phyloP scores from a whole-genome alignment of 768 basidiomycete genomes.

The Tylopilus subfusipes region DNA sequence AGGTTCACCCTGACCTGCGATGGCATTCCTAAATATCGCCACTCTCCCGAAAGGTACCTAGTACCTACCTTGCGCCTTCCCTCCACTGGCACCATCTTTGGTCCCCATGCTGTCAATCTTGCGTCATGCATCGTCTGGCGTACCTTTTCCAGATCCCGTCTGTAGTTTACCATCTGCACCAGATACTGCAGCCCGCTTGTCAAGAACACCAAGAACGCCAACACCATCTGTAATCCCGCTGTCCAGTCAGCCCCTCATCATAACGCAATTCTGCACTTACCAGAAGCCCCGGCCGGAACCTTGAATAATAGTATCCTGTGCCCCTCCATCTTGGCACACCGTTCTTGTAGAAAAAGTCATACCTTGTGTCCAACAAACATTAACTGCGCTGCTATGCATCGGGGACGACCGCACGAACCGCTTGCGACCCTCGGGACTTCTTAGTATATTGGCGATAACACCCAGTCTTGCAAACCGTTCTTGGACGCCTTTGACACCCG shows the following conservation, averaged over 20 bases:
- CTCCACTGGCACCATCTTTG: conserved; percentile 59
- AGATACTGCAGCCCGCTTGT: conserved; percentile 82
- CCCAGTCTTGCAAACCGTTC: conserved; percentile 93
- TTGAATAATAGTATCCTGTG: conserved; percentile 93
- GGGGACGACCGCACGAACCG: conserved; percentile 46
- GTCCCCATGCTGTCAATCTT: conserved; percentile 77
- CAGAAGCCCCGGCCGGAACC: conserved; percentile 90
- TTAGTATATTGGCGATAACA: conserved; percentile 77
- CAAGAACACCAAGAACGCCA: conserved; percentile 70
- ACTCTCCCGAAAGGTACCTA: conserved; percentile 26
- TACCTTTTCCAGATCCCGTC: conserved; percentile 66
- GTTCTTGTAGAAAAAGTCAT: conserved; percentile 95
- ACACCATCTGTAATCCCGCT: conserved; percentile 53
- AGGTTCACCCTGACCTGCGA: conserved; percentile 69
- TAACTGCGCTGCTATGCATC: background rate
- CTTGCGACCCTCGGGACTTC: conserved; percentile 70
- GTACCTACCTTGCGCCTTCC: conserved; percentile 64
- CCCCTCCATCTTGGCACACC: conserved; percentile 97
- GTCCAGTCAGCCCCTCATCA: background rate
- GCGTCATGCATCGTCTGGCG: conserved; percentile 59
- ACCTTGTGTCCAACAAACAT: conserved; percentile 41
- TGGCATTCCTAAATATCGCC: conserved; percentile 3
- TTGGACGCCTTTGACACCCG: conserved; percentile 71
- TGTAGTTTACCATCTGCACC: conserved; percentile 75
- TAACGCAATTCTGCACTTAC: conserved; percentile 37